Evolutionary conservation across 1,284 basidiomycete genomes (phyloP).

Genomic region (Ceratobasidium sp.): DNA sequence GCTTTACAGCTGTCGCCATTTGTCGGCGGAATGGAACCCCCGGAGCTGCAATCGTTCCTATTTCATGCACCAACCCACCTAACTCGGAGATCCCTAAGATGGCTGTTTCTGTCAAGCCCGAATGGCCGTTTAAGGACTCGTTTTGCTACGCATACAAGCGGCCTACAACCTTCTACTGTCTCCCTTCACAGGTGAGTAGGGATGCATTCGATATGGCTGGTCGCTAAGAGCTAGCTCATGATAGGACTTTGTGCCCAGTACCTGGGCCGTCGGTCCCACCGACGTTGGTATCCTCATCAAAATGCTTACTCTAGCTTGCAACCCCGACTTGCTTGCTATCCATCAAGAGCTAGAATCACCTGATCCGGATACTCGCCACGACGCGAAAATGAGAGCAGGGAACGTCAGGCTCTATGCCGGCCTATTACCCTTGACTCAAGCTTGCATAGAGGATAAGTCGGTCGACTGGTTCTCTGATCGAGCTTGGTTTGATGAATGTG

Average conservation of each 20-base stretch:
- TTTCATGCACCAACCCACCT: no score
- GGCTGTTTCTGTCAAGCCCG: background rate
- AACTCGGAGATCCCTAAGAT: no score
- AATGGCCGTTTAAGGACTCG: background rate
- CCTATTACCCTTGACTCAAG: background rate
- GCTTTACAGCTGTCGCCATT: background rate
- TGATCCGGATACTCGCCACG: background rate
- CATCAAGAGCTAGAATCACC: background rate
- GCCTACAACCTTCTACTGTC: background rate
- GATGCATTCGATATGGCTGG: background rate
- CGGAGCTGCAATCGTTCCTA: no score
- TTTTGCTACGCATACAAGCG: background rate
- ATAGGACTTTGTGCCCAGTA: background rate
- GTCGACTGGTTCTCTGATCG: background rate
- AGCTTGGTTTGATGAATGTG: constrained; percentile 51
- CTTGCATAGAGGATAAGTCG: background rate
- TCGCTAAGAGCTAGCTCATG: no score
- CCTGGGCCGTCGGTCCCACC: background rate
- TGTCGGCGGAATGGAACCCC: background rate
- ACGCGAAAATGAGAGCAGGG: constrained; percentile 3
- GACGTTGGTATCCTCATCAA: background rate
- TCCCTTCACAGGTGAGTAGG: background rate
- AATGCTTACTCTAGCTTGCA: background rate
- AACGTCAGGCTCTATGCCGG: background rate
- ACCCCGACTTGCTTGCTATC: background rate